These are phyloP conservation scores for Fraxinus quadrangulata DNA, from an alignment of 257 asterid genomes.

Conservation along the genomic window DNA sequence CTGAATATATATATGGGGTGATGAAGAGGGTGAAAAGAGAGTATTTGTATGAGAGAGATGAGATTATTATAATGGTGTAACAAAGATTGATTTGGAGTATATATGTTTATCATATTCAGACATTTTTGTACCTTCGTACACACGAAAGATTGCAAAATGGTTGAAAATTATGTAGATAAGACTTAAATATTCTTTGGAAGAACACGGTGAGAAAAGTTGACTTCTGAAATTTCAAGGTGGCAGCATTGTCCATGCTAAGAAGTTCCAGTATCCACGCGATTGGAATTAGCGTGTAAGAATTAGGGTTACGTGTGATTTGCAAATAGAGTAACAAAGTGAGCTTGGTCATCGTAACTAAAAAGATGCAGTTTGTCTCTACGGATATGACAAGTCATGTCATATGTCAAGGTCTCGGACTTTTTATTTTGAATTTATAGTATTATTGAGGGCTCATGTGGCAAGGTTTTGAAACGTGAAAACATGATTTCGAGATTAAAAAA, in stretches of 20 bases:
- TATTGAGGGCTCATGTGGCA: too few species aligned
- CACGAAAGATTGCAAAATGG: constrained; percentile 20
- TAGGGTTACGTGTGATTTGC: neutral
- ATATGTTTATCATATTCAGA: neutral
- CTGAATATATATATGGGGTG: constrained; percentile 11
- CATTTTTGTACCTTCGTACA: constrained; percentile 25
- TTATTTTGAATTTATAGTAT: too few species aligned
- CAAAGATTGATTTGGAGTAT: neutral
- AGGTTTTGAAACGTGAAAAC: too few species aligned
- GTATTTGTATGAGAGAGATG: neutral
- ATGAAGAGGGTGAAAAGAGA: constrained; percentile 1
- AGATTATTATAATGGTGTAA: neutral
- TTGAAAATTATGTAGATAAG: constrained; percentile 17
- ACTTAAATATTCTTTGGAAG: neutral
- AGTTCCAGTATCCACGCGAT: neutral
- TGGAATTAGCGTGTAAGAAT: neutral
- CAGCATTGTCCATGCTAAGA: neutral
- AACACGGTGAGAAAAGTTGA: constrained; percentile 29
- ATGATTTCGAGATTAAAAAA: too few species aligned
- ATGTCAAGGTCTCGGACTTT: too few species aligned
- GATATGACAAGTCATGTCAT: too few species aligned
- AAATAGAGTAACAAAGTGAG: neutral
- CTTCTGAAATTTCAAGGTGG: constrained; percentile 37
- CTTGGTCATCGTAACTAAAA: too few species aligned
- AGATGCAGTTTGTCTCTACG: too few species aligned